Base-by-base conservation (phyloP, 306 rosid species). In the Rosa multiflora region DNA sequence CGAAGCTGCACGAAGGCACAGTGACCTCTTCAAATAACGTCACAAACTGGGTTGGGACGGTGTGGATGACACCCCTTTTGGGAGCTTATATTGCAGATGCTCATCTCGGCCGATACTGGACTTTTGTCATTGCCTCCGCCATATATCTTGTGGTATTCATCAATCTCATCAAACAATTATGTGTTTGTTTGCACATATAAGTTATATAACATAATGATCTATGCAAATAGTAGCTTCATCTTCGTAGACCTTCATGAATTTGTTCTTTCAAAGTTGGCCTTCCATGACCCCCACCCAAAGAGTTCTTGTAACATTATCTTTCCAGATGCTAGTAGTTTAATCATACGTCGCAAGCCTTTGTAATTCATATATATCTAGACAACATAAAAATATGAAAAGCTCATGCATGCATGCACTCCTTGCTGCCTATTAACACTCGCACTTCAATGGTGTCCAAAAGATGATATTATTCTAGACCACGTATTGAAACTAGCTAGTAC, bases 41-140 rank as follows among this genome's bases (percentile, higher is more conserved):
- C 40, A 88, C 91, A 70, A 87, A 90, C 66, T 90, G 89, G 92
- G 81, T 39, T 2, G 95, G 92, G 48, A 26, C 95, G 0, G 87
- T 87, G 13, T 90, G 95, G 92, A 83, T 88, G 83, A 82, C 82
- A 39, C 92, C 92, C 5, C 62, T 85, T 29, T 75, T 66, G 12
- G 90, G 91, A 21, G 91, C 92, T 46, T 87, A 80, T 61, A 84
- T 90, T 14, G 92, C 92, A 2, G 91, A 88, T 74, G 80, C 91
- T 49, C 26, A 52, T 56, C 78, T 90, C 52, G 92, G 94, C 76
- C 79, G 90, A 18, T 88, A 87, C 69, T 73, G 83, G 87, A 88
- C 92, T 79, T 90, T 90, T 47, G 76, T 88, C 18, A 67, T 76
- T 64, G 78, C 92, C 3, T 88, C 92, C 8, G 74, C 76, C 64